A percentile compares a stretch with the other conserved stretches of the same genome.
Evolutionary conservation across 371 early-diverging fungal species (phyloP).

Genomic region (Haplosporangium sp.): DNA sequence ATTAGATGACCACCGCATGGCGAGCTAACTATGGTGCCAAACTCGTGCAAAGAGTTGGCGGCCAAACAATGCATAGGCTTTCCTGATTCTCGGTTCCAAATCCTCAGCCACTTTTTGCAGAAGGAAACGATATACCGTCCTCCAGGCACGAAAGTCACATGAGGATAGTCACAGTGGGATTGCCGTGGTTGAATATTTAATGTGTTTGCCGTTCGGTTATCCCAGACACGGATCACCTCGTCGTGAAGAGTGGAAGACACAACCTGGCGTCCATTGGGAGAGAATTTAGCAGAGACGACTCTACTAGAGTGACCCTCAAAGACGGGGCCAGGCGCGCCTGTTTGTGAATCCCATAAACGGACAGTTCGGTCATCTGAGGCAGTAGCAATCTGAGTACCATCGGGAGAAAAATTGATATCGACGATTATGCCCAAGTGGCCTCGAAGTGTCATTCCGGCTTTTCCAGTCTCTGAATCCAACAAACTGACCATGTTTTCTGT

Average conservation of each 20-base stretch:
- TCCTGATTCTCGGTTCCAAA: too few species aligned
- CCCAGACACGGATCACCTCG: not conserved
- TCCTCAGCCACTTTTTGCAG: too few species aligned
- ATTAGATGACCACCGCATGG: too few species aligned
- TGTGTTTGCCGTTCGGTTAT: not conserved
- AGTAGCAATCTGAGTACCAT: not conserved
- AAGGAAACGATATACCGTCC: too few species aligned
- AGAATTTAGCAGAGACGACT: not conserved
- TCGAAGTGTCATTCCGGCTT: not conserved
- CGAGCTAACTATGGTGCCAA: too few species aligned
- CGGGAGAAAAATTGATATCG: not conserved
- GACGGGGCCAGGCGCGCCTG: not conserved
- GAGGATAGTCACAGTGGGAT: too few species aligned
- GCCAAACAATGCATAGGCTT: too few species aligned
- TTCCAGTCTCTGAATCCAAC: not conserved
- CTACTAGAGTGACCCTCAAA: not conserved
- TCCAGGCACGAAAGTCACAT: too few species aligned
- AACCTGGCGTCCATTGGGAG: not conserved
- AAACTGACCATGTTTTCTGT: not conserved
- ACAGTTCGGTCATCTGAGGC: not conserved
- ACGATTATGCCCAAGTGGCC: not conserved
- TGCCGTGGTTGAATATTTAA: too few species aligned
- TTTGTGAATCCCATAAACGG: conserved; percentile 4
- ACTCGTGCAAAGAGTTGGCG: too few species aligned
- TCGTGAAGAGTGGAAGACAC: not conserved